These are phyloP conservation scores for Metschnikowia shivogae DNA, from an alignment of 805 yeast species.

Conservation along the genomic window DNA sequence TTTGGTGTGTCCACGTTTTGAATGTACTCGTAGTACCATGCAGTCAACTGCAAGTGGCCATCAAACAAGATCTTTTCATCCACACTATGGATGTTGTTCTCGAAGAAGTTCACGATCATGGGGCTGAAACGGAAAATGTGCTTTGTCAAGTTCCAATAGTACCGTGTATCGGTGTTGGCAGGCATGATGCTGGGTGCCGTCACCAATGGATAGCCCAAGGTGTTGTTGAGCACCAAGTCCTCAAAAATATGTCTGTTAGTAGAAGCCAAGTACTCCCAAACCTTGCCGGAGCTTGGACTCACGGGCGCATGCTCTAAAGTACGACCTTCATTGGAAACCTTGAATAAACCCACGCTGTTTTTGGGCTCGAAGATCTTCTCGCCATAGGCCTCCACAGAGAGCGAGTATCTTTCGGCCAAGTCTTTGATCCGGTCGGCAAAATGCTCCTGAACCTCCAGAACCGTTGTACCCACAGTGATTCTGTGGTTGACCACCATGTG, in stretches of 20 bases:
- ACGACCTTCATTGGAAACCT: constrained; percentile 4
- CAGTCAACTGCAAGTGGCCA: constrained; percentile 57
- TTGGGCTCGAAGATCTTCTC: constrained; percentile 2
- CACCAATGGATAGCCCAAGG: constrained; percentile 25
- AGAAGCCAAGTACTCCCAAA: constrained; percentile 43
- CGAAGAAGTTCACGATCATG: constrained; percentile 22
- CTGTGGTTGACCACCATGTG: constrained; percentile 32
- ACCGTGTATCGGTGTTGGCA: constrained; percentile 68
- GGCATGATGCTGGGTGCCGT: constrained; percentile 59
- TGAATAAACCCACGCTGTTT: constrained; percentile 6
- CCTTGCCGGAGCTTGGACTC: constrained; percentile 23
- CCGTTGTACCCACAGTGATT: constrained; percentile 28
- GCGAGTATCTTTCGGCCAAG: constrained; percentile 12
- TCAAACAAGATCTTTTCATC: constrained; percentile 55
- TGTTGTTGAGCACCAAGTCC: constrained; percentile 36
- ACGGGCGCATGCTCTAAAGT: constrained; percentile 14
- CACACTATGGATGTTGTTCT: constrained; percentile 41
- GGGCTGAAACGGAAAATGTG: constrained; percentile 63
- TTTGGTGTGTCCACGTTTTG: constrained; percentile 15
- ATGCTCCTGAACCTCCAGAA: constrained; percentile 20
- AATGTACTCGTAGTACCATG: constrained; percentile 41
- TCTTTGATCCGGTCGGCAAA: constrained; percentile 30
- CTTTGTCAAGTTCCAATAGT: constrained; percentile 58
- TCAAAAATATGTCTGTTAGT: constrained; percentile 44
- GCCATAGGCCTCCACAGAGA: constrained; percentile 14